A percentile compares a stretch with the other conserved stretches of the same genome.
Conservation (phyloP, 176 grass and related monocot species). For the Stipa capillata region DNA sequence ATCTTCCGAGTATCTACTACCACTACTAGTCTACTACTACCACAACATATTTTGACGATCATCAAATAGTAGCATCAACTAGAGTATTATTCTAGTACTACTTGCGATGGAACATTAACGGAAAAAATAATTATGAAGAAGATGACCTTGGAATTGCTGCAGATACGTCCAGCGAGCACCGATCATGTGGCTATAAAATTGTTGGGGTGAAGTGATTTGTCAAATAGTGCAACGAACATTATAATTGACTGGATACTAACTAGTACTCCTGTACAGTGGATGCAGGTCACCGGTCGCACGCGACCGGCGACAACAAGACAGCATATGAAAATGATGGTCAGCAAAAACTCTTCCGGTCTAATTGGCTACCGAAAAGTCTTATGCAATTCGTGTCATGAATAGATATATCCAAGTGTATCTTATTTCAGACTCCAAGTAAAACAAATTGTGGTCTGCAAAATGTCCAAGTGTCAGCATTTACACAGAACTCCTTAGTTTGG, state of each 20-base stretch:
- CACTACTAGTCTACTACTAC: no score
- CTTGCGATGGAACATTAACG: no score
- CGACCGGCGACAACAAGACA: background rate
- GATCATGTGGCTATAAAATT: background rate
- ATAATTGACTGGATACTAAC: background rate
- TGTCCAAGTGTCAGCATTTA: background rate
- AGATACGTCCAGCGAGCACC: no score
- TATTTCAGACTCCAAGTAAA: no score
- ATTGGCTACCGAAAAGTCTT: no score
- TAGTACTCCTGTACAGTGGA: background rate
- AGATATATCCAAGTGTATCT: no score
- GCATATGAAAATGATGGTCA: slow-evolving; percentile 13
- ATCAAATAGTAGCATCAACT: background rate
- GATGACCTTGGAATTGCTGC: no score
- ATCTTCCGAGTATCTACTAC: background rate
- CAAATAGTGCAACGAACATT: background rate
- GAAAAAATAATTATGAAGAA: no score
- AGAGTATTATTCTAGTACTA: no score
- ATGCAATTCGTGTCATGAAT: no score
- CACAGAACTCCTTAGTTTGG: no score
- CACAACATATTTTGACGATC: background rate
- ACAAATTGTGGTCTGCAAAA: no score
- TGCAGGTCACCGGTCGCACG: background rate
- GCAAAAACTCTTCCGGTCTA: slow-evolving; percentile 11
- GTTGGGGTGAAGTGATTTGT: background rate